phyloP scores from a whole-genome alignment of 2,329 filamentous ascomycete genomes.

The Cladorrhinum sp. region DNA sequence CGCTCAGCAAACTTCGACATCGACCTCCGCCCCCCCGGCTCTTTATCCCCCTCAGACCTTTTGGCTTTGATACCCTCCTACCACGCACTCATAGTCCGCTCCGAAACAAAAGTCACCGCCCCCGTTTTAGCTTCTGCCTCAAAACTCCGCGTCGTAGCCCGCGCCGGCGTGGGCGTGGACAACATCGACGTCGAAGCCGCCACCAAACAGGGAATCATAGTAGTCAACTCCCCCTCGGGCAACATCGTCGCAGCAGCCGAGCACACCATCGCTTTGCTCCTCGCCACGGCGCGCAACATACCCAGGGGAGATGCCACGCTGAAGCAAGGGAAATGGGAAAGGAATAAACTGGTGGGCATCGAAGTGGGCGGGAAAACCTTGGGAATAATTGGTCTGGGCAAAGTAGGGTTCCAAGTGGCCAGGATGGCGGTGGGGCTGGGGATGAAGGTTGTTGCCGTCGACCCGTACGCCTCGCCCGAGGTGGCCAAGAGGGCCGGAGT shows the following conservation, averaged over 20 bases:
- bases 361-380: slow-evolving; percentile 76
- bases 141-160: slow-evolving; percentile 72
- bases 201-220: slow-evolving; percentile 70
- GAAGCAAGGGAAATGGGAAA: slow-evolving; percentile 72
- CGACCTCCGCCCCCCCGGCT: slow-evolving; percentile 57
- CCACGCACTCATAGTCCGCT: slow-evolving; percentile 74
- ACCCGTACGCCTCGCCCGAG: slow-evolving; percentile 74
- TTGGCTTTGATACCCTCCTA: slow-evolving; percentile 64
- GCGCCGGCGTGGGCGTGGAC: slow-evolving; percentile 79
- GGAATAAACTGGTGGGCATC: slow-evolving; percentile 69
- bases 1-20: slow-evolving; percentile 62
- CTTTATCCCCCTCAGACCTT: slow-evolving; percentile 60
- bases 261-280: slow-evolving; percentile 70
- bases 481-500: slow-evolving; percentile 68
- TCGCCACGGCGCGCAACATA: slow-evolving; percentile 71
- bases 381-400: slow-evolving; percentile 76
- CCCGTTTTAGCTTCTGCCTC: slow-evolving; percentile 49
- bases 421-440: slow-evolving; percentile 74
- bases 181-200: slow-evolving; percentile 75
- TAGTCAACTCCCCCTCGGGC: slow-evolving; percentile 75
- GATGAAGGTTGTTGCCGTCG: slow-evolving; percentile 71
- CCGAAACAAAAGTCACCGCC: slow-evolving; percentile 76
- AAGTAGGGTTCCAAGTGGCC: slow-evolving; percentile 77
- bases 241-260: slow-evolving; percentile 80
- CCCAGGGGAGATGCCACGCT: slow-evolving; percentile 66